These are phyloP conservation scores for Backusella tuberculispora DNA, from an alignment of 192 early-diverging fungal genomes.

Conservation along the genomic window DNA sequence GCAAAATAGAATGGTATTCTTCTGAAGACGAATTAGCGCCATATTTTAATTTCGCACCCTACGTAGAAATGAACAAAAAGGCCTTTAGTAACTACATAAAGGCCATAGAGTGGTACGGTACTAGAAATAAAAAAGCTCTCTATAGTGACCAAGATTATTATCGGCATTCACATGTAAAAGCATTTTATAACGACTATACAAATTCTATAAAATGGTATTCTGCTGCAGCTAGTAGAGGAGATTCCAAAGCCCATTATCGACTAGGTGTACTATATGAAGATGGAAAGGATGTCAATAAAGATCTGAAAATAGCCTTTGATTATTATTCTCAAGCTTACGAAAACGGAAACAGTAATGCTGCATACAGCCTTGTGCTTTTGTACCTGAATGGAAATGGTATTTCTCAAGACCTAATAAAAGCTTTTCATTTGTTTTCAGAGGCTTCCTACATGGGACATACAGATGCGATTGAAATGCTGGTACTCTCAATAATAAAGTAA, in stretches of 20 bases:
- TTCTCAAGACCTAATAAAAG: too few species aligned
- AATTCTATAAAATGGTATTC: neutral
- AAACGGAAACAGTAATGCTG: neutral
- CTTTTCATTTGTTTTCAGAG: too few species aligned
- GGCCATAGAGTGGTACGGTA: too few species aligned
- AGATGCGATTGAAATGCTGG: too few species aligned
- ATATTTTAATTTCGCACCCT: neutral
- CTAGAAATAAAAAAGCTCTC: too few species aligned
- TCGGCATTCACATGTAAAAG: too few species aligned
- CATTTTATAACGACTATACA: too few species aligned
- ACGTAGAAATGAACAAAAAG: neutral
- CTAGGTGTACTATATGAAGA: neutral
- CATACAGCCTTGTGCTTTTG: neutral
- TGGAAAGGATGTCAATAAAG: neutral
- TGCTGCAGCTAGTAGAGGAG: neutral
- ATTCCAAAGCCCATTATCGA: neutral
- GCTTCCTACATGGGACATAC: too few species aligned
- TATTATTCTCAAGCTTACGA: neutral
- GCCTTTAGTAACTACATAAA: too few species aligned
- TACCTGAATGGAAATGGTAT: neutral
- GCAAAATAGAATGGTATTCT: too few species aligned
- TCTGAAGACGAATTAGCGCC: too few species aligned
- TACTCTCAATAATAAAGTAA: neutral
- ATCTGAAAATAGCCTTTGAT: neutral
- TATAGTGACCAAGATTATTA: too few species aligned